Evolutionary conservation across 2,329 filamentous ascomycete species (phyloP), one percentile per base, ranked within the genome.

Genomic region (Hypoxylon sp.): DNA sequence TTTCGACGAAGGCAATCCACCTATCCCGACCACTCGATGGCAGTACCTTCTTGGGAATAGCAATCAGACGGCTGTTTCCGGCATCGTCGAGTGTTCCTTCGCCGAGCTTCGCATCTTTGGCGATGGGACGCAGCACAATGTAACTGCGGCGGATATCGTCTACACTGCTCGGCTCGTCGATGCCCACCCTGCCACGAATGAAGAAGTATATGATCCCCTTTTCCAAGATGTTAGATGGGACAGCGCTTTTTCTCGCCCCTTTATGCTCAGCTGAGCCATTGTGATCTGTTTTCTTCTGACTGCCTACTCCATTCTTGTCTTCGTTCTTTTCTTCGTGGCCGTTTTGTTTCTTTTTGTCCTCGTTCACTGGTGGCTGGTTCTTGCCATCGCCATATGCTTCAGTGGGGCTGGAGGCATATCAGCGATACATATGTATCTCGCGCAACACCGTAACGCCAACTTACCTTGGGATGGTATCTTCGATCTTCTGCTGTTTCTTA

Each of bases 141-240:
- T 91, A 95, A 69, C 87, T 94, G 53, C 93, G 90, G 46, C 92
- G 89, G 53, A 97, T 87, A 58, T 97, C 94, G 44, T 86, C 81
- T 0, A 95, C 84, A 50, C 86, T 85, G 17, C 90, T 85, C 0
- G 93, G 90, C 5, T 92, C 85, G 3, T 93, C 88, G 26, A 92
- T 85, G 55, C 89, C 88, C 39, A 97, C 92, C 11, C 93, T 90
- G 6, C 90, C 89, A 17, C 94, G 90, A 74, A 92, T 91, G 83
- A 97, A 97, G 85, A 97, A 97, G 84, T 97, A 97, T 73, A 97
- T 90, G 73, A 96, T 87, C 3, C 94, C 94, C 75, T 96, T 97
- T 76, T 98, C 94, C 2, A 97, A 84, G 24, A 97, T 89, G 54
- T 74, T 85, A 0, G 86, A 83, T 0, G 84, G 81, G 0, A 83